phyloP scores from a whole-genome alignment of 371 early-diverging fungal genomes.

The Mitosporidium daphniae region DNA sequence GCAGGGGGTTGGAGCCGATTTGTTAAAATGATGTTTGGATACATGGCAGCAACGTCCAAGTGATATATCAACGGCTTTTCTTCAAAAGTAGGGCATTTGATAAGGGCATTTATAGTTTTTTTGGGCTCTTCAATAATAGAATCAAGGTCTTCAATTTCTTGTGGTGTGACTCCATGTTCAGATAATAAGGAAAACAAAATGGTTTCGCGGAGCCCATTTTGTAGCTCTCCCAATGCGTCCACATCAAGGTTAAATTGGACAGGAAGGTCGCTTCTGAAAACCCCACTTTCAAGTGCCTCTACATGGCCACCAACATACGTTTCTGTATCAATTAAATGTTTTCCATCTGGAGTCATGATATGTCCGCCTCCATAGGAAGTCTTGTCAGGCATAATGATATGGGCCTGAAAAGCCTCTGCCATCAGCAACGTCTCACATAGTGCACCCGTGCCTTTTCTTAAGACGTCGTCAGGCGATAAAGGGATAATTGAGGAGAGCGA shows the following conservation, averaged over 20 bases:
- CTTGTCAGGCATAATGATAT: constrained; percentile 84
- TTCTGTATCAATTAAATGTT: constrained; percentile 59
- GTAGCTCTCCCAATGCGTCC: constrained; percentile 21
- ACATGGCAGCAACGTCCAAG: constrained; percentile 98
- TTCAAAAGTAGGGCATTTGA: constrained; percentile 25
- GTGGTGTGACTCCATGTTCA: constrained; percentile 24
- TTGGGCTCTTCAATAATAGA: constrained; percentile 11
- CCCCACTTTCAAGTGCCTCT: constrained; percentile 88
- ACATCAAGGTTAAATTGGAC: constrained; percentile 40
- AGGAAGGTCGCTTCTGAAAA: constrained; percentile 79
- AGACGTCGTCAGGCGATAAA: constrained; percentile 66
- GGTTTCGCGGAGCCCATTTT: constrained; percentile 56
- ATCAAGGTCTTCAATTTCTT: constrained; percentile 12
- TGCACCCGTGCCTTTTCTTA: constrained; percentile 85
- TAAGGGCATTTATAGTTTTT: constrained; percentile 16
- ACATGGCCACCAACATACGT: constrained; percentile 98
- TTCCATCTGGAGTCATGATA: constrained; percentile 48
- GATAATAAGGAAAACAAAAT: constrained; percentile 42
- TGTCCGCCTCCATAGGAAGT: constrained; percentile 28
- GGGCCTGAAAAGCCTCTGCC: constrained; percentile 57
- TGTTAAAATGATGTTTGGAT: constrained; percentile 96
- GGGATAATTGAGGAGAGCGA: constrained; percentile 96
- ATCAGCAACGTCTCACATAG: constrained; percentile 88
- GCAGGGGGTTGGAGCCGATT: constrained; percentile 94
- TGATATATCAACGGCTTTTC: constrained; percentile 80